Evolutionary conservation across 2,329 filamentous ascomycete species (phyloP).

Genomic region (Pleurostoma richardsiae): DNA sequence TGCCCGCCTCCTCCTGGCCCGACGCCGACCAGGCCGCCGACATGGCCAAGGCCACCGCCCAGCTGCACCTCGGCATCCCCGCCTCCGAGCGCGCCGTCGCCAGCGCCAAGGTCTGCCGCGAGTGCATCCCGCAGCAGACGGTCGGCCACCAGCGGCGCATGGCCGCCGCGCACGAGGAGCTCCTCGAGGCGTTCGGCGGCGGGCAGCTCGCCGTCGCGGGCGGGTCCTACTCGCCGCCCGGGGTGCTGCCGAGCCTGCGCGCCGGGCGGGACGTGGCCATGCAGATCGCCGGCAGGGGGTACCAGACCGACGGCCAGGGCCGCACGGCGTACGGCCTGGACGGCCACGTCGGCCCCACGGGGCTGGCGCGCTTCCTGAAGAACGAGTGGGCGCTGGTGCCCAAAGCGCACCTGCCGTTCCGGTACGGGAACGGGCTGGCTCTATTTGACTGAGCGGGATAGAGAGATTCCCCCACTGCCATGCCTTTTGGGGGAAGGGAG

Average conservation of each 20-base stretch:
- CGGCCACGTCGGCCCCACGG: conserved; percentile 22
- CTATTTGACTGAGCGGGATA: not conserved
- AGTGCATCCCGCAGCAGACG: conserved; percentile 88
- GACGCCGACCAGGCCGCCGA: conserved; percentile 58
- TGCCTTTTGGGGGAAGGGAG: no score
- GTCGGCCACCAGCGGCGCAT: conserved; percentile 70
- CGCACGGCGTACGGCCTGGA: conserved; percentile 1
- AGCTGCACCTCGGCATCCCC: conserved; percentile 69
- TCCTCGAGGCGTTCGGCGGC: conserved; percentile 52
- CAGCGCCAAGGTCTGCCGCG: conserved; percentile 50
- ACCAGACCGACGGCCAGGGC: not conserved
- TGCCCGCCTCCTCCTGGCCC: conserved; percentile 43
- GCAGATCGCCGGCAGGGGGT: conserved; percentile 21
- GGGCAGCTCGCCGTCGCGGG: conserved; percentile 56
- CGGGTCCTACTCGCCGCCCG: conserved; percentile 47
- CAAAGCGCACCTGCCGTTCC: conserved; percentile 1
- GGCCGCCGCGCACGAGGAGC: conserved; percentile 46
- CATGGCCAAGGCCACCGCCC: conserved; percentile 66
- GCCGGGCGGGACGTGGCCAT: conserved; percentile 40
- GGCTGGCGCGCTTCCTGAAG: conserved; percentile 21
- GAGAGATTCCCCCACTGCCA: no score
- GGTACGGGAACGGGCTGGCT: conserved; percentile 1
- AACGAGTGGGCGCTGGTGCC: conserved; percentile 6
- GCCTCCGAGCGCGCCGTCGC: conserved; percentile 53
- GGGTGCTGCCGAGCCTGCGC: conserved; percentile 46